A percentile compares a stretch with the other conserved stretches of the same genome.
These are phyloP conservation scores for Botryotinia calthae DNA, from an alignment of 2,329 filamentous ascomycete species.

Conservation along the genomic window DNA sequence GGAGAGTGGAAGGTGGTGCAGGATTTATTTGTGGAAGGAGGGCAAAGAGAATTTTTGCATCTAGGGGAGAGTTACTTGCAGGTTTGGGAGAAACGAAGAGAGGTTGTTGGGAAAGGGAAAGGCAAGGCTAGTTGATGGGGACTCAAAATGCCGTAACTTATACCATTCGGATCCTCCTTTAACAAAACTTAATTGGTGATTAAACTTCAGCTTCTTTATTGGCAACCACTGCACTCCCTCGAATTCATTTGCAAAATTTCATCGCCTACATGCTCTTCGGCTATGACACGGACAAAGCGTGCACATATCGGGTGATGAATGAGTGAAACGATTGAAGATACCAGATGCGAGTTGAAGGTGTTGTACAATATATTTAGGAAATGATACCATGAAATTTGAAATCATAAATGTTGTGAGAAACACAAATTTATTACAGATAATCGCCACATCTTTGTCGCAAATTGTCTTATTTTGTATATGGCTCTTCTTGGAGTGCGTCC, in stretches of 20 bases:
- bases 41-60: constrained; percentile 85
- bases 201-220: background rate
- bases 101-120: constrained; percentile 32
- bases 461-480: background rate
- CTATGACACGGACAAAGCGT: background rate
- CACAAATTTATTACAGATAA: background rate
- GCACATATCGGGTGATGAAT: background rate
- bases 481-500: background rate
- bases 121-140: background rate
- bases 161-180: background rate
- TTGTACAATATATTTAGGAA: background rate
- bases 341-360: background rate
- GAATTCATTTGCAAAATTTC: background rate
- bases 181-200: background rate
- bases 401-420: background rate
- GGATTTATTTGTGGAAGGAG: constrained; percentile 88
- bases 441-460: background rate
- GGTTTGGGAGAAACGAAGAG: constrained; percentile 85
- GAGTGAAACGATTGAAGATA: background rate
- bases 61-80: constrained; percentile 93
- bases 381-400: background rate
- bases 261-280: background rate
- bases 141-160: background rate
- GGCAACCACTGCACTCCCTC: background rate
- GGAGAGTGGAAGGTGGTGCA: constrained; percentile 90